A percentile compares a stretch with the other conserved stretches of the same genome.
phyloP scores from a whole-genome alignment of 2,329 filamentous ascomycete genomes.

The Aspergillus proliferans region DNA sequence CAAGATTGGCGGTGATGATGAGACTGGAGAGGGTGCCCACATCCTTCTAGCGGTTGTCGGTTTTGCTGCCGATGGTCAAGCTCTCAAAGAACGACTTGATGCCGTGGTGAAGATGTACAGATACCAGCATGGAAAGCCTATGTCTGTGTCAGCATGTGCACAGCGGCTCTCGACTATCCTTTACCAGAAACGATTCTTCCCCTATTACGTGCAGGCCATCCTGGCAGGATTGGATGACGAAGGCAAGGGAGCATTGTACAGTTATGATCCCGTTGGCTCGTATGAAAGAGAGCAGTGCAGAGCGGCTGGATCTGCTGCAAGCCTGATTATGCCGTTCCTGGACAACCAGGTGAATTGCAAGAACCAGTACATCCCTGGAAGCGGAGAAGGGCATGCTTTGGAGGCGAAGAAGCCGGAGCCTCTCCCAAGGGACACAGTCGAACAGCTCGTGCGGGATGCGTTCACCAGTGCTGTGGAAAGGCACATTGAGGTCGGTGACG shows the following conservation, averaged over 20 bases:
- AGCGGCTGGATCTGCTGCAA: slow-evolving; percentile 84
- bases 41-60: slow-evolving; percentile 92
- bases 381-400: slow-evolving; percentile 74
- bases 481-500: slow-evolving; percentile 98
- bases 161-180: slow-evolving; percentile 92
- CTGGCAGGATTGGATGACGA: slow-evolving; percentile 91
- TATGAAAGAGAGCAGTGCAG: slow-evolving; percentile 97
- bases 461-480: slow-evolving; percentile 97
- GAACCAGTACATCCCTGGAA: slow-evolving; percentile 91
- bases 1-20: slow-evolving; percentile 86
- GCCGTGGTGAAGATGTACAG: slow-evolving; percentile 98
- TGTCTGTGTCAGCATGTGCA: slow-evolving; percentile 89
- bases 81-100: slow-evolving; percentile 88
- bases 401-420: slow-evolving; percentile 56
- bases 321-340: slow-evolving; percentile 96
- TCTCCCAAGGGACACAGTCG: slow-evolving; percentile 66
- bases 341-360: slow-evolving; percentile 99
- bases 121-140: slow-evolving; percentile 95
- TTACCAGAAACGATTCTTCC: slow-evolving; percentile 97
- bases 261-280: slow-evolving; percentile 94
- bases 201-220: slow-evolving; percentile 95
- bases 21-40: slow-evolving; percentile 74
- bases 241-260: slow-evolving; percentile 88
- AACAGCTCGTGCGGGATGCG: slow-evolving; percentile 88
- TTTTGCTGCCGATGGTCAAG: slow-evolving; percentile 90